A percentile compares a stretch with the other conserved stretches of the same genome.
Conservation (phyloP, 345 rosid genomes). For the Corchorus olitorius region DNA sequence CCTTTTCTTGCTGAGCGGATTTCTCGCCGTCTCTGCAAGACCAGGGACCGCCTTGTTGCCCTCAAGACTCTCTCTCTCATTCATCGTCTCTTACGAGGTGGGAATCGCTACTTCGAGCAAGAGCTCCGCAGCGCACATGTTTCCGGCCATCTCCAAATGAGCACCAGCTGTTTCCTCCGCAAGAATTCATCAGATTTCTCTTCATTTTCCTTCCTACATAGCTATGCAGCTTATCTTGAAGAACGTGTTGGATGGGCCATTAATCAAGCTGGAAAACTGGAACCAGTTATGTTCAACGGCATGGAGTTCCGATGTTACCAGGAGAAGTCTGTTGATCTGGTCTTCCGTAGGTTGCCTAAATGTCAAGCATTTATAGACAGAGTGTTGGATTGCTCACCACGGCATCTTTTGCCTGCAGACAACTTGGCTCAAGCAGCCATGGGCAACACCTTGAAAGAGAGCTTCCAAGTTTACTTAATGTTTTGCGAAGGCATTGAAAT, state of each 20-base stretch:
- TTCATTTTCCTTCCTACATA: slow-evolving; percentile 47
- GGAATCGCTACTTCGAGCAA: slow-evolving; percentile 69
- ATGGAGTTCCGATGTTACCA: slow-evolving; percentile 43
- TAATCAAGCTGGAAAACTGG: slow-evolving; percentile 85
- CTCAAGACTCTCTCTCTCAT: slow-evolving; percentile 74
- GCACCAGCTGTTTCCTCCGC: slow-evolving; percentile 43
- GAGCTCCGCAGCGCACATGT: slow-evolving; percentile 55
- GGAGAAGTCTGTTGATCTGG: slow-evolving; percentile 53
- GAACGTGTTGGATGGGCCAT: slow-evolving; percentile 83
- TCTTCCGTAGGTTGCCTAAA: slow-evolving; percentile 64
- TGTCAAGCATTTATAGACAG: slow-evolving; percentile 63
- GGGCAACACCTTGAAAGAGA: slow-evolving; percentile 73
- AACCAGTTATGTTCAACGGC: slow-evolving; percentile 54
- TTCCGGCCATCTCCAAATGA: slow-evolving; percentile 78
- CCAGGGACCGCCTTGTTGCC: slow-evolving; percentile 67
- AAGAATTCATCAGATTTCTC: slow-evolving; percentile 25
- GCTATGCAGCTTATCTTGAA: slow-evolving; percentile 68
- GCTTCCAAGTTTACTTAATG: slow-evolving; percentile 72
- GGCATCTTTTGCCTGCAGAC: slow-evolving; percentile 28
- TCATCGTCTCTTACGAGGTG: slow-evolving; percentile 87
- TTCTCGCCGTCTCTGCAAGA: slow-evolving; percentile 74
- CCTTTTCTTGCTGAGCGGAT: slow-evolving; percentile 75
- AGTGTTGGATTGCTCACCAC: slow-evolving; percentile 62
- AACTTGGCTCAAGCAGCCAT: slow-evolving; percentile 62
- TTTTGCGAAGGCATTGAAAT: slow-evolving; percentile 54